These are phyloP conservation scores for Gnaphalium uliginosum DNA, from an alignment of 129 eudicot genomes.

Conservation along the genomic window DNA sequence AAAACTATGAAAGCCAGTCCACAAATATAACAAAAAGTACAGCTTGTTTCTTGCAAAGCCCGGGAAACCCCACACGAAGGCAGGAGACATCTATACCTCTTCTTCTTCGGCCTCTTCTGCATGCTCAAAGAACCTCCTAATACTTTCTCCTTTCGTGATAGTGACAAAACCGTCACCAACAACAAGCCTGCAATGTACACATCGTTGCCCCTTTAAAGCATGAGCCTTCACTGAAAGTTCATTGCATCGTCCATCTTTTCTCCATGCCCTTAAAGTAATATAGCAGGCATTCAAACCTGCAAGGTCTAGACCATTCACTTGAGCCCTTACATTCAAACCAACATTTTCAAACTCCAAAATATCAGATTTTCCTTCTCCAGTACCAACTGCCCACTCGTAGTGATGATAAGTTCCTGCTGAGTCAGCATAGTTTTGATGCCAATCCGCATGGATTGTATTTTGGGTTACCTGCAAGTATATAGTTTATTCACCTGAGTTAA, in stretches of 20 bases:
- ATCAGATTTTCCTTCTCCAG: constrained; percentile 93
- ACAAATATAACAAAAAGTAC: constrained; percentile 14
- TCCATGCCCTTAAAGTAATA: constrained; percentile 97
- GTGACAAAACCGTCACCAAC: constrained; percentile 91
- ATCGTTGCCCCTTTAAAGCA: constrained; percentile 85
- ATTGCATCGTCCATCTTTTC: constrained; percentile 73
- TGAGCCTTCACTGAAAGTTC: constrained; percentile 93
- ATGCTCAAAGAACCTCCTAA: constrained; percentile 87
- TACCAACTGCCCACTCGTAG: constrained; percentile 95
- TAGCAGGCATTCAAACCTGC: constrained; percentile 73
- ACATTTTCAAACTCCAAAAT: constrained; percentile 85
- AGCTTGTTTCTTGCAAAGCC: background rate
- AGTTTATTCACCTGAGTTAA: background rate
- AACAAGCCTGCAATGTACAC: constrained; percentile 94
- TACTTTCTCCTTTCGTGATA: constrained; percentile 77
- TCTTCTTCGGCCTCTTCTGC: constrained; percentile 99
- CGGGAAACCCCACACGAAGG: constrained; percentile 12
- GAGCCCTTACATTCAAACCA: constrained; percentile 74
- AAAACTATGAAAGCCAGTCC: background rate
- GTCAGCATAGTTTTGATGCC: constrained; percentile 79
- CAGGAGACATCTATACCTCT: constrained; percentile 50
- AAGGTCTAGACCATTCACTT: constrained; percentile 76
- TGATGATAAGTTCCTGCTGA: constrained; percentile 81
- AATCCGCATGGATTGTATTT: constrained; percentile 80
- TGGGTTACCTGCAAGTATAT: constrained; percentile 59